Conservation (phyloP, 1,139 yeast species). For the Suhomyces taliae region DNA sequence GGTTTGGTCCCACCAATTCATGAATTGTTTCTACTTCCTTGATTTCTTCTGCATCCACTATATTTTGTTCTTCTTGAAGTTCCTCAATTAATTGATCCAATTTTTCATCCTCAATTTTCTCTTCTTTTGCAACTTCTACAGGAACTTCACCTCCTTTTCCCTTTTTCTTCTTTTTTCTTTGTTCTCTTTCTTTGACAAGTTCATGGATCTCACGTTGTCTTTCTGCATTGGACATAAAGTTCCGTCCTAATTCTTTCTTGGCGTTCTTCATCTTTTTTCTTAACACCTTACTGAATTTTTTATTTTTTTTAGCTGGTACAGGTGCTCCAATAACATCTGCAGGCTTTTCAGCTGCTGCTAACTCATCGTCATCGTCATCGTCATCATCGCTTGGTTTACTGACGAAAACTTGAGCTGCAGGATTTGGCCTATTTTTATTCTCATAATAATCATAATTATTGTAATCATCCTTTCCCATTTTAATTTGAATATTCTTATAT, state of each 20-base stretch:
- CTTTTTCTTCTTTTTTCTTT: constrained; percentile 8
- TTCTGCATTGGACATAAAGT: constrained; percentile 28
- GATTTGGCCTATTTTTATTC: constrained; percentile 15
- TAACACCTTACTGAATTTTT: constrained; percentile 26
- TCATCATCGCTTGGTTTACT: constrained; percentile 8
- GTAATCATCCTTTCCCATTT: constrained; percentile 35
- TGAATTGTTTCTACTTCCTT: background rate
- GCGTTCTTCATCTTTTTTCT: constrained; percentile 27
- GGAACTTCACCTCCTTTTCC: constrained; percentile 3
- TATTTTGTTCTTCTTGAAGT: constrained; percentile 2
- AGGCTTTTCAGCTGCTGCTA: background rate
- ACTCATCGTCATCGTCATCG: constrained; percentile 8
- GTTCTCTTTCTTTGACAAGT: constrained; percentile 17
- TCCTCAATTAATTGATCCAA: constrained; percentile 3
- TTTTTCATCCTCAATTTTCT: constrained; percentile 3
- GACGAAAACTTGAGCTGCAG: constrained; percentile 11
- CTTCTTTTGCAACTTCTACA: constrained; percentile 2
- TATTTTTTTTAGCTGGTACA: constrained; percentile 22
- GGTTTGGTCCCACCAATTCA: background rate
- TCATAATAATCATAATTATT: constrained; percentile 40
- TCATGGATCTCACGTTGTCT: constrained; percentile 21
- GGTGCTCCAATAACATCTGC: constrained; percentile 3
- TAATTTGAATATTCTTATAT: constrained; percentile 29
- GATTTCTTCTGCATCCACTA: constrained; percentile 3
- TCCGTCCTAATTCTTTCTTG: constrained; percentile 34